Base-by-base conservation (phyloP, 768 basidiomycete species). In the Hericium rajendrae region DNA sequence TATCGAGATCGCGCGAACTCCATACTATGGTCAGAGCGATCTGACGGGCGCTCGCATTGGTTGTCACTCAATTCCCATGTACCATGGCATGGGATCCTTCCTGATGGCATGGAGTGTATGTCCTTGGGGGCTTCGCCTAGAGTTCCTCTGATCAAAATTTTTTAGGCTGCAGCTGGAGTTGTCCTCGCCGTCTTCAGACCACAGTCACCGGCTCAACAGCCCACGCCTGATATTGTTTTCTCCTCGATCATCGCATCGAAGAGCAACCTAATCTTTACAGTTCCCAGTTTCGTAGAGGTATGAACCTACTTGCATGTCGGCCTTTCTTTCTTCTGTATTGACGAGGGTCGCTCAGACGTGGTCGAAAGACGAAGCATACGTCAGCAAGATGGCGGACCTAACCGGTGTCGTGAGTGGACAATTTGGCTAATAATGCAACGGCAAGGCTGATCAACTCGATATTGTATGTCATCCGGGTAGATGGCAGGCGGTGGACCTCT, bases 171-270 rank as follows among this genome's bases (percentile, higher is more conserved):
- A 9, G 43, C 26, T 9, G 49, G 49, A 9, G 49, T 51, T 24
- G 49, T 37, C 24, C 22, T 51, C 12, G 24, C 49, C 24, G n/a
- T 51, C 20, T 51, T 51, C 49, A 20, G 24, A 51, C 49, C 49
- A 13, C 28, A 24, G 28, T 22, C 20, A 16, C 49, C 49, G 9
- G 49, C 49, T 51, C 24, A 26, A 16, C 49, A 26, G 6, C 49
- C 49, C 22, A 51, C 22, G 15, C 49, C 49, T 3, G 24, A 51
- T 15, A 26, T 11, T 28, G 49, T 51, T 16, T 62, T 71, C 15
- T 58, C 63, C 11, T 65, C 59, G 10, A 62, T 67, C 38, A 58
- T 66, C 1, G 64, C 61, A 6, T 63, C 67, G 0, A 56, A 62
- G 0, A 59, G 64, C 32, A 58, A 66, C 3, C 52, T 70, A 16